Base-by-base conservation (phyloP, 2,329 filamentous ascomycete genomes). In the Verticillium nubilum region DNA sequence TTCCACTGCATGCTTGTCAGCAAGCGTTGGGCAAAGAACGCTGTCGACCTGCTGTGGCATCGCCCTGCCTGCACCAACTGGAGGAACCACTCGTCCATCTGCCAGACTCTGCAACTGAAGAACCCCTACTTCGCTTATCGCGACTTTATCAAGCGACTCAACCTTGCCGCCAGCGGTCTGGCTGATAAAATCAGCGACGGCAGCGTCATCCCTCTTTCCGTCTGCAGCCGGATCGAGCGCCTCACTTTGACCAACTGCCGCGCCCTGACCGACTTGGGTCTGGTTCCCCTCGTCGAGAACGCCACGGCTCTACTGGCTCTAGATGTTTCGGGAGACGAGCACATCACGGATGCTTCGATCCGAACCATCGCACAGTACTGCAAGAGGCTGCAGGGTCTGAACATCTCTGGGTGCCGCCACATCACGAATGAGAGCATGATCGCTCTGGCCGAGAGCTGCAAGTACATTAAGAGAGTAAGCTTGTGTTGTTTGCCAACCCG, bases 11-110 rank as follows among this genome's bases (percentile, higher is more conserved):
- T 98, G 90, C 80, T 95, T 64, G 93, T 97, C n/a, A 97, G 89
- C 69, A 93, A 92, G 74, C 86, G 89, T 63, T 99, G 95, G 95
- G 90, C 95, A 28, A 83, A 89, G 63, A 97, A 97, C 71, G 89
- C 90, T 57, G 95, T 98, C 66, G 94, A 95, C 64, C 83, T 97
- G 65, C 82, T 99, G 25, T 99, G 95, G 95, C 93, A 97, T 73
- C 85, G 95, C 42, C 95, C 95, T 1, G 87, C 91, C 28, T 98
- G 95, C 77, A 92, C 89, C 68, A 91, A 87, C 67, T 97, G 92
- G 90, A 76, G 81, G 13, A 92, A 92, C 70, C 86, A 97, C 67
- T 80, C 86, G 68, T 88, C 80, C 65, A 95, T 99, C 65, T 93
- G 92, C 69, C 81, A 83, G 60, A 93, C 94, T 1, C 85, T 97